Conservation (phyloP, 2,329 filamentous ascomycete species). For the Endocalyx cinctus region DNA sequence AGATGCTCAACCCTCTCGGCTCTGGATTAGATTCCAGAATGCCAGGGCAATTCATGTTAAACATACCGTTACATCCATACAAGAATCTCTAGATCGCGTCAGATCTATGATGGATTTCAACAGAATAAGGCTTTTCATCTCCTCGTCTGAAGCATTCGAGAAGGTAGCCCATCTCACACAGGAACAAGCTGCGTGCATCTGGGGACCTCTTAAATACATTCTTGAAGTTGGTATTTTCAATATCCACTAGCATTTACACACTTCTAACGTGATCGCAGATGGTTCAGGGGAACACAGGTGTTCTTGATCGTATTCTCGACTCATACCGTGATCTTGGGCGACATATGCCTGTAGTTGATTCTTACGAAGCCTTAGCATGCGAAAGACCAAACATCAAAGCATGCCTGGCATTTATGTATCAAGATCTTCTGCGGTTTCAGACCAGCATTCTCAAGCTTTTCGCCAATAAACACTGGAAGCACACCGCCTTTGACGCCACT, state of each 20-base stretch:
- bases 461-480: conserved; percentile 6
- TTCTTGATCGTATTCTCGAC: conserved; percentile 14
- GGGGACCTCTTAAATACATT: conserved; percentile 24
- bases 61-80: conserved; percentile 17
- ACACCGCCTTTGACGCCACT: conserved; percentile 8
- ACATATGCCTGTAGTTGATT: conserved; percentile 9
- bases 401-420: conserved; percentile 17
- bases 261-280: conserved; percentile 7
- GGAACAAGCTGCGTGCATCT: conserved; percentile 17
- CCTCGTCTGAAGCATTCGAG: conserved; percentile 15
- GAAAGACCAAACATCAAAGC: conserved; percentile 10
- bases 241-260: background rate
- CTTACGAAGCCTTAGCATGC: conserved; percentile 8
- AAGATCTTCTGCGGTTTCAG: conserved; percentile 18
- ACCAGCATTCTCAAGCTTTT: conserved; percentile 11
- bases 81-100: conserved; percentile 19
- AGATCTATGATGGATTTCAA: conserved; percentile 24
- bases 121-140: conserved; percentile 19
- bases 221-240: conserved; percentile 11
- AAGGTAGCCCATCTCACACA: conserved; percentile 3
- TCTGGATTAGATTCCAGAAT: conserved; percentile 11
- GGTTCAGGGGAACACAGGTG: conserved; percentile 9
- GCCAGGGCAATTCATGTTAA: conserved; percentile 15
- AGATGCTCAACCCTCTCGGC: conserved; percentile 4
- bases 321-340: conserved; percentile 15